Percentiles rank a stretch among this genome's conserved stretches.
These are phyloP conservation scores for Fistulinella prunicolor DNA, from an alignment of 768 basidiomycete species.

Conservation along the genomic window DNA sequence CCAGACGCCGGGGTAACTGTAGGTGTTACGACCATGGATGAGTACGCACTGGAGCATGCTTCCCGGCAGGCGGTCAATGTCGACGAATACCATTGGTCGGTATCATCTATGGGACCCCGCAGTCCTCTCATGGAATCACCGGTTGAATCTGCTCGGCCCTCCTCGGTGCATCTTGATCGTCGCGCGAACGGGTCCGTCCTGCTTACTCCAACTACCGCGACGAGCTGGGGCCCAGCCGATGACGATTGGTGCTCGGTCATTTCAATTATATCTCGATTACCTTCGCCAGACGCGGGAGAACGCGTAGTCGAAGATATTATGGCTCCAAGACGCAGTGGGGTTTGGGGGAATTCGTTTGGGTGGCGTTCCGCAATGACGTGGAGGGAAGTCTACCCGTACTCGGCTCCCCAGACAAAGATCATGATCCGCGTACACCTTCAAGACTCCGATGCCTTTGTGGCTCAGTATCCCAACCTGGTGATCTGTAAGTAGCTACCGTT, in stretches of 20 bases:
- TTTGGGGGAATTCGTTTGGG: constrained; percentile 27
- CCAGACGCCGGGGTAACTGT: constrained; percentile 12
- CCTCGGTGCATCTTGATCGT: constrained; percentile 54
- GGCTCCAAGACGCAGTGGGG: constrained; percentile 2
- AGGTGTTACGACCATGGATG: constrained; percentile 21
- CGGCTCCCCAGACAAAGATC: constrained; percentile 1
- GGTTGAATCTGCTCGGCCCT: constrained; percentile 38
- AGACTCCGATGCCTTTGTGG: constrained; percentile 7
- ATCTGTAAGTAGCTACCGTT: constrained; percentile 26
- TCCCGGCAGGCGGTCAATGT: constrained; percentile 32
- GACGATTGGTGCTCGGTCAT: constrained; percentile 35
- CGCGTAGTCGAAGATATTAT: constrained; percentile 37
- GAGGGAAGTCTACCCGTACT: constrained; percentile 21
- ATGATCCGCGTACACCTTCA: constrained; percentile 5
- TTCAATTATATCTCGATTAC: constrained; percentile 38
- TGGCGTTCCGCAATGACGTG: constrained; percentile 21
- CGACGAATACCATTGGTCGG: constrained; percentile 65
- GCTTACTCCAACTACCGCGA: constrained; percentile 38
- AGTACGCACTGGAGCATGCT: constrained; percentile 16
- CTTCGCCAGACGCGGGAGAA: constrained; percentile 57
- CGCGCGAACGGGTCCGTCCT: constrained; percentile 54
- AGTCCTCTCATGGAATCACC: constrained; percentile 41
- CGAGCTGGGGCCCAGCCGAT: constrained; percentile 54
- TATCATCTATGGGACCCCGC: constrained; percentile 59
- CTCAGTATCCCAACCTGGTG: constrained; percentile 27